Conservation (phyloP, 257 asterid genomes). For the Cynanchum wilfordii region DNA sequence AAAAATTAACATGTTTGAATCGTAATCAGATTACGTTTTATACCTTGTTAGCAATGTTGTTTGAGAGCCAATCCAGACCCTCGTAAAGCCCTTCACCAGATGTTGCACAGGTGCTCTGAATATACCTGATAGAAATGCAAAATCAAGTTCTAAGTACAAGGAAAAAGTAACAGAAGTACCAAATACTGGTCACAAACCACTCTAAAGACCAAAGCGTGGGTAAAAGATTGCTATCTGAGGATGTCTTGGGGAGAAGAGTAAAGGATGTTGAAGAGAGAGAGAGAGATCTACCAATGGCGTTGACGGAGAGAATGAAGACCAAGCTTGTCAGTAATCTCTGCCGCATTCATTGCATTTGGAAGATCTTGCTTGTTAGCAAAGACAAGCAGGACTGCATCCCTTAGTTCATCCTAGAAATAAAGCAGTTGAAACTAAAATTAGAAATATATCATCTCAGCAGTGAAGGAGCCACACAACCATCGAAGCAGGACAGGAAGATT, state of each 20-base stretch:
- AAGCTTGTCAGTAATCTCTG: constrained; percentile 64
- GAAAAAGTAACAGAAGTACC: background rate
- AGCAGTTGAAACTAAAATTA: constrained; percentile 3
- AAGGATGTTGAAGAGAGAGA: background rate
- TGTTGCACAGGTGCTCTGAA: constrained; percentile 67
- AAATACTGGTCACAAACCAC: no score
- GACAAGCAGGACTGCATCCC: constrained; percentile 66
- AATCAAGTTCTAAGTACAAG: background rate
- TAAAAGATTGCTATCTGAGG: background rate
- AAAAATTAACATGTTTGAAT: no score
- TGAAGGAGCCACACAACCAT: background rate
- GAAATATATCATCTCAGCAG: background rate
- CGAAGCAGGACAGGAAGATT: background rate
- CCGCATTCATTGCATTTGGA: constrained; percentile 69
- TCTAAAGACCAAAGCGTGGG: background rate
- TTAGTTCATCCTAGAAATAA: constrained; percentile 39
- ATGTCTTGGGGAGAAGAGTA: background rate
- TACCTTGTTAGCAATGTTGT: constrained; percentile 61
- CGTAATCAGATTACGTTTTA: background rate
- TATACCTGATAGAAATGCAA: constrained; percentile 34
- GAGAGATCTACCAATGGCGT: constrained; percentile 44
- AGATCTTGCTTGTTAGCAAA: constrained; percentile 74
- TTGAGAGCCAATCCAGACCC: constrained; percentile 67
- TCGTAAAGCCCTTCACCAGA: constrained; percentile 61
- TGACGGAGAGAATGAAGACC: constrained; percentile 64